Evolutionary conservation across 192 early-diverging fungal genomes (phyloP), one percentile per base, ranked within the genome.

Genomic region (Dimargaris verticillata): DNA sequence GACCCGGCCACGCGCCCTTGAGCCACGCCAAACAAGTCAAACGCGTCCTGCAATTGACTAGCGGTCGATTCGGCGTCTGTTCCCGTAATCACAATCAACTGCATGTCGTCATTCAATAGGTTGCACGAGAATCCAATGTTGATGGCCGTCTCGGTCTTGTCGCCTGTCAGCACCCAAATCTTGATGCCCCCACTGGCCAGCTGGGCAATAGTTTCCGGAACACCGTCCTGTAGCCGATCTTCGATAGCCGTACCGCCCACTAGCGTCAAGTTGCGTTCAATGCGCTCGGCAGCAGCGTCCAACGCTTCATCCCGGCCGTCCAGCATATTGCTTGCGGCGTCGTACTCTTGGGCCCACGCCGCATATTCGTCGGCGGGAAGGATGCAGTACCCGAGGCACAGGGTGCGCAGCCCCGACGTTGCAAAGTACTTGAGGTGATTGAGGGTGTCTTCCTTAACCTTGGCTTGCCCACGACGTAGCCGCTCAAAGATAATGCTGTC

Each of bases 221-320:
- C 95, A 61, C 90, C 92, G n/a, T 92, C 91, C 68, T 98, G 95
- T 17, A 98, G 82, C 73, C 87, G 84, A 68, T 98, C 95, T 74
- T 98, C 95, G 53, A 98, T 96, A 6, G 95, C 95, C 0, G 95
- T 98, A n/a, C 89, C 92, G 57, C 95, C 95, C 55, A 95, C 74
- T 46, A 98, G 70, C 62, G 80, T 76, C 61, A 98, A 64, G 2
- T 81, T 74, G 41, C 70, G 74, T 69, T 98, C 95, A 28, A 95
- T 89, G 22, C 72, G 65, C 50, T 91, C 89, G 61, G 85, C 84
- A 0, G 78, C 82, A 24, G 68, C 77, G 46, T 93, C 93, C 44
- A 92, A 78, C 57, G 80, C 81, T 33, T 78, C 75, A 18, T 96
- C 93, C 46, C 95, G 85, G 60, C 87, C 82, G 42, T 78, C 81